phyloP scores from a whole-genome alignment of 2,329 filamentous ascomycete species.

The Penicillium sp. region DNA sequence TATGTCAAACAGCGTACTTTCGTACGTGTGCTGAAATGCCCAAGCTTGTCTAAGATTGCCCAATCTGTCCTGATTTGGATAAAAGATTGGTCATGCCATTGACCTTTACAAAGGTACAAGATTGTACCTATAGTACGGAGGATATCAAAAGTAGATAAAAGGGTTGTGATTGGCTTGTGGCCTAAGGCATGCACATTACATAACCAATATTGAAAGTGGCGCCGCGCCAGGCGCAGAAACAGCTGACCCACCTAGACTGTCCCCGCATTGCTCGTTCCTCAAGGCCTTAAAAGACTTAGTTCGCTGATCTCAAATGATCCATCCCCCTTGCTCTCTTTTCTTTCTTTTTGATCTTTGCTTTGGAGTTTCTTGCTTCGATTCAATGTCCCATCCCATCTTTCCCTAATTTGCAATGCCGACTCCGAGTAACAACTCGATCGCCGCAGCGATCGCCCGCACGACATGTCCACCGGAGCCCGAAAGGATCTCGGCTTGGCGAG shows the following conservation, averaged over 20 bases:
- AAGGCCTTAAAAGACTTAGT: slow-evolving; percentile 10
- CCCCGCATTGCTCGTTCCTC: slow-evolving; percentile 31
- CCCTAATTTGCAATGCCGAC: slow-evolving; percentile 50
- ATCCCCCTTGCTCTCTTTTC: slow-evolving; percentile 20
- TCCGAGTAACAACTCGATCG: slow-evolving; percentile 46
- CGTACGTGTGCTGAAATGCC: too few relatives aligned
- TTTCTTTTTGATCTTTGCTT: slow-evolving; percentile 11
- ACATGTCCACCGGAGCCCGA: slow-evolving; percentile 50
- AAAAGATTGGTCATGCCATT: background rate
- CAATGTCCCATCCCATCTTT: slow-evolving; percentile 34
- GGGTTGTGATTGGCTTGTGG: background rate
- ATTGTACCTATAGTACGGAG: background rate
- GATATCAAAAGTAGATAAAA: background rate
- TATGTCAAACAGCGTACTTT: background rate
- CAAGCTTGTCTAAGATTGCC: background rate
- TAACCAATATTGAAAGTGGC: slow-evolving; percentile 8
- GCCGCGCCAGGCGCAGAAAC: slow-evolving; percentile 12
- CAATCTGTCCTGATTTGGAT: background rate
- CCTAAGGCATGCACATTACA: background rate
- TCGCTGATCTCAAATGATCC: slow-evolving; percentile 14
- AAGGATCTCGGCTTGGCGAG: slow-evolving; percentile 33
- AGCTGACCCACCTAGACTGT: slow-evolving; percentile 10
- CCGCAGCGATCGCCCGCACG: slow-evolving; percentile 43
- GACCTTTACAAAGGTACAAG: background rate
- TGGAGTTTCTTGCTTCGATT: slow-evolving; percentile 21